phyloP scores from a whole-genome alignment of 768 basidiomycete species.

The Amanita phalloides region DNA sequence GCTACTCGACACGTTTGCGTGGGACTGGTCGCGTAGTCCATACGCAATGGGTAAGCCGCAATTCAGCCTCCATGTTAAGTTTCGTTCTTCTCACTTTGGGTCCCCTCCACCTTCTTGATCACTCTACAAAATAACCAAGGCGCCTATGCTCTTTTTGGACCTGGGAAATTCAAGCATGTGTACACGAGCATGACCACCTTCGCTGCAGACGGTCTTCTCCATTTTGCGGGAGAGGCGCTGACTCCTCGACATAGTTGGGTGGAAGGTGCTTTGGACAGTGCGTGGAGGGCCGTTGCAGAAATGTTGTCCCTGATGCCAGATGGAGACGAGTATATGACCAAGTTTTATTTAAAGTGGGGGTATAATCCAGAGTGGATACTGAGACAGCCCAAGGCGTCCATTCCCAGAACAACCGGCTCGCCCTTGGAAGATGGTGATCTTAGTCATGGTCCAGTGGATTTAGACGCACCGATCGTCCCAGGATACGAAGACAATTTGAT shows the following conservation, averaged over 20 bases:
- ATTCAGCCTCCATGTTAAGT: too few relatives aligned
- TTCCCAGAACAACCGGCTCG: not conserved
- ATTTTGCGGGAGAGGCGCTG: conserved; percentile 27
- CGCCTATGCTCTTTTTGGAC: conserved; percentile 23
- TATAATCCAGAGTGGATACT: not conserved
- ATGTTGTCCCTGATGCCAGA: conserved; percentile 8
- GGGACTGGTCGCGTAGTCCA: not conserved
- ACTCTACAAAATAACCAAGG: conserved; percentile 10
- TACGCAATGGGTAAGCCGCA: not conserved
- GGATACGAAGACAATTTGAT: not conserved
- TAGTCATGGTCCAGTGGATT: too few relatives aligned
- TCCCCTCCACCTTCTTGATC: not conserved
- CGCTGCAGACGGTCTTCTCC: conserved; percentile 13
- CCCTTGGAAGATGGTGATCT: not conserved
- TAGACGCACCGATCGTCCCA: not conserved
- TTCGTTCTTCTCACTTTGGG: not conserved
- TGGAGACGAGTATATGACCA: not conserved
- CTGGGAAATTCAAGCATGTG: conserved; percentile 21
- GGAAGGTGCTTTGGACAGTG: conserved; percentile 13
- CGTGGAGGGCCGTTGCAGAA: conserved; percentile 11
- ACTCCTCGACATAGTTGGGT: conserved; percentile 21
- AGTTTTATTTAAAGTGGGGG: not conserved
- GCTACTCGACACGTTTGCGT: not conserved
- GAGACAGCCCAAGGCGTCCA: not conserved
- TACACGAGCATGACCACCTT: conserved; percentile 13